Evolutionary conservation across 768 basidiomycete species (phyloP), one percentile per base, ranked within the genome.

Genomic region (Mycena amicta): DNA sequence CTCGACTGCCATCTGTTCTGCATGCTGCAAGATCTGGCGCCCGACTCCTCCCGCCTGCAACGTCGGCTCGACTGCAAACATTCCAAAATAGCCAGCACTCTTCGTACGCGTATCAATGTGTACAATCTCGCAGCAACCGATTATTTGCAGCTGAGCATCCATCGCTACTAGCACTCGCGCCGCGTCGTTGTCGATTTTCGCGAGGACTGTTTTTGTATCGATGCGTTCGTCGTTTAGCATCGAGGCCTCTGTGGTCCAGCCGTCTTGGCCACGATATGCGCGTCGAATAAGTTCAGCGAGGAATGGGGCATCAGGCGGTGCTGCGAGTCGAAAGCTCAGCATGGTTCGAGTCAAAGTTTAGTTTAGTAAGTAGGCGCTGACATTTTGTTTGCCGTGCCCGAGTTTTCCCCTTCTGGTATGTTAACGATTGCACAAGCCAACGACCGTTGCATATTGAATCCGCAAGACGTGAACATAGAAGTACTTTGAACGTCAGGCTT

Each of bases 121-220:
- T 20, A 28, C 37, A 4, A 59, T 47, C 31, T 59, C 57, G 37
- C 57, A 59, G 45, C 57, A 59, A 12, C 57, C 57, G 8, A 59
- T 15, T 13, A 58, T 49, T 45, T 45, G 16, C 22, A 6, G 12
- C 28, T 45, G 31, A 29, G 12, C 52, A 5, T 53, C 45, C 22
- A 41, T 47, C 20, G 57, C 57, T n/a, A 59, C 57, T 23, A 53
- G 29, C 25, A 59, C 57, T 5, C 31, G 45, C 45, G 52, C 28
- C 20, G 37, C 20, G 15, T 16, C 11, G 26, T 59, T 51, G 23
- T 49, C 8, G 1, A 39, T 49, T 22, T 30, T 53, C 30, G 52
- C 22, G 20, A 59, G 46, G 26, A 59, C 41, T 6, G 18, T 5
- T 22, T 20, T 20, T 11, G 22, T 31, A 31, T 59, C 45, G 20